Evolutionary conservation across 2,329 filamentous ascomycete genomes (phyloP), one percentile per base, ranked within the genome.

Genomic region (Fusarium transvaalense): DNA sequence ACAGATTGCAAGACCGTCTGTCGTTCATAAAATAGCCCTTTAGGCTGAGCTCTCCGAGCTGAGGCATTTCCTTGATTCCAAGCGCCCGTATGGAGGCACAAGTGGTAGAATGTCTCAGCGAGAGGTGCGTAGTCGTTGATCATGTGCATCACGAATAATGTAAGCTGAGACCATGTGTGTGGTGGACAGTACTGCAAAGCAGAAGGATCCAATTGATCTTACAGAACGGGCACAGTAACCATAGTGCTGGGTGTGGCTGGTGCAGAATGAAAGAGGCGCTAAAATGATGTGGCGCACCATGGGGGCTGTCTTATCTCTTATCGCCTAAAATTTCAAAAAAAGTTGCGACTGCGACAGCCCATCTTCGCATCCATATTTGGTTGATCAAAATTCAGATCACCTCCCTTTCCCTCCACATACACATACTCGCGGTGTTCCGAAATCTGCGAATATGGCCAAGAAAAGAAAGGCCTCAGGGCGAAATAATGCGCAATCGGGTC

Each of bases 391-490:
- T 17, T 46, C 39, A 7, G 21, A 10, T 39, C 32, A 38, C 32
- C 34, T 50, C n/a, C 43, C 9, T 27, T 34, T 17, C n/a, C 34
- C 17, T 25, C 31, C 23, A 42, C 39, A 42, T 23, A 27, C 15
- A 48, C 14, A 32, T n/a, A 21, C 21, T 23, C 38, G 23, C 21
- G 21, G 17, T 45, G 12, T 12, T 25, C 13, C 21, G 19, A 17
- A 29, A 13, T 13, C n/a, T n/a, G n/a, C 17, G 5, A 48, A 45
- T 5, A 91, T 90, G 88, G 87, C 80, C 12, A 89, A 88, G 73
- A 90, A 89, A 76, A 90, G 92, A 85, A 96, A 94, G 83, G 90
- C 88, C 2, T 83, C 86, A 23, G 83, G 85, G 65, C 83, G 76
- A 67, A 72, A 75, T 52, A 71, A 80, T 32, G 80, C 78, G 62